Conservation (phyloP, 768 basidiomycete genomes). For the Epithele typhae region DNA sequence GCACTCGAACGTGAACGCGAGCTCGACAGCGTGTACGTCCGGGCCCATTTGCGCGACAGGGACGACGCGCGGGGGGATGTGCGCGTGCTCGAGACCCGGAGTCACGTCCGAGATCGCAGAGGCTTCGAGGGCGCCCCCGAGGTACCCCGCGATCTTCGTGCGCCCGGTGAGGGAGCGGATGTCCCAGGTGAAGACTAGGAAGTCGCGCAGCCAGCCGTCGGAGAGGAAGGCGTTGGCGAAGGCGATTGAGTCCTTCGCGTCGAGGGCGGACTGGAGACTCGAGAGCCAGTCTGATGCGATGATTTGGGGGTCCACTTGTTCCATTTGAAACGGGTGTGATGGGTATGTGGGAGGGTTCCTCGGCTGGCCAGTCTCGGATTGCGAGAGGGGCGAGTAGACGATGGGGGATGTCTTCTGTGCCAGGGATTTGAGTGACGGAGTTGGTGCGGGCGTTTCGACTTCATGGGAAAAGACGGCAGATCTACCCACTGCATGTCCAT, state of each 20-base stretch:
- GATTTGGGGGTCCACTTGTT: slow-evolving; percentile 3
- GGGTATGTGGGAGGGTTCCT: too few species aligned
- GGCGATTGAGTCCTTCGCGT: slow-evolving; percentile 2
- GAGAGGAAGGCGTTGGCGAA: slow-evolving; percentile 9
- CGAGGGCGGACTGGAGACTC: slow-evolving; percentile 2
- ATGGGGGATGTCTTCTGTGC: too few species aligned
- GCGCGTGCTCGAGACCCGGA: slow-evolving; percentile 10
- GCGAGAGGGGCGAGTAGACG: too few species aligned
- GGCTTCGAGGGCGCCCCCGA: slow-evolving; percentile 1
- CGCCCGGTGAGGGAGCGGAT: slow-evolving; percentile 17
- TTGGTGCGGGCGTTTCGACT: too few species aligned
- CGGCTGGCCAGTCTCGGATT: too few species aligned
- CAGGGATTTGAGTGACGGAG: too few species aligned
- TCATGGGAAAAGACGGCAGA: too few species aligned
- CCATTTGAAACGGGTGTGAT: too few species aligned
- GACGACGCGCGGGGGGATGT: slow-evolving; percentile 7
- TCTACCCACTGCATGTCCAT: too few species aligned
- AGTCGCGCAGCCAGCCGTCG: slow-evolving; percentile 22
- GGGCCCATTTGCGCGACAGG: not conserved
- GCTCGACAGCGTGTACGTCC: slow-evolving; percentile 12
- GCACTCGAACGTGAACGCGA: slow-evolving; percentile 34
- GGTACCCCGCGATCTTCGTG: slow-evolving; percentile 14
- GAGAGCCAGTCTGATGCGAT: slow-evolving; percentile 17
- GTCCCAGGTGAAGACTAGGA: slow-evolving; percentile 24
- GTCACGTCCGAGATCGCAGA: slow-evolving; percentile 13